phyloP scores from a whole-genome alignment of 2,329 filamentous ascomycete genomes.

The Sarocladiaceae sp. region DNA sequence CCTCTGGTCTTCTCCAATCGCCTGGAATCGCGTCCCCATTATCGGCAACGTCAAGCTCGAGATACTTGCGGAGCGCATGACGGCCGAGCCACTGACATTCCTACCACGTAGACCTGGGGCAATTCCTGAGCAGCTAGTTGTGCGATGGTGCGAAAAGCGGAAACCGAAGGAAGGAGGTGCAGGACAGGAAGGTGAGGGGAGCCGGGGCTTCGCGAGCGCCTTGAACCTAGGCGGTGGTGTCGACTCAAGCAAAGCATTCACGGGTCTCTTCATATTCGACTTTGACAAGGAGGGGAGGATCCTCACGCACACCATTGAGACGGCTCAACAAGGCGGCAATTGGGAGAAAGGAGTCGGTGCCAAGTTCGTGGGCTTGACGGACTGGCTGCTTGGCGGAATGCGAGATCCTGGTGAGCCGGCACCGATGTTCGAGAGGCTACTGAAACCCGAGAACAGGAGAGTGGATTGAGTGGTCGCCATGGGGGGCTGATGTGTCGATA shows the following conservation, averaged over 20 bases:
- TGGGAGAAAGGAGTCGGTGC: constrained; percentile 78
- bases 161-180: constrained; percentile 12
- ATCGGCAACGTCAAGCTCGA: constrained; percentile 84
- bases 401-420: constrained; percentile 24
- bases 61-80: constrained; percentile 86
- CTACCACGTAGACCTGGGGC: constrained; percentile 45
- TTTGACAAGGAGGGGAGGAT: constrained; percentile 86
- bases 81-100: constrained; percentile 47
- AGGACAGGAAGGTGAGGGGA: constrained; percentile 22
- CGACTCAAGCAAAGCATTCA: constrained; percentile 69
- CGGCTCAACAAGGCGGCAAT: constrained; percentile 74
- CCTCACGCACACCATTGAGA: constrained; percentile 85
- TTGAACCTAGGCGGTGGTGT: constrained; percentile 23
- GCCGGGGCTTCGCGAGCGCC: constrained; percentile 36
- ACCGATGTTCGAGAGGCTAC: constrained; percentile 28
- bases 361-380: constrained; percentile 83
- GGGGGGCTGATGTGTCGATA: not conserved
- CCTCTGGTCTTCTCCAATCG: constrained; percentile 90
- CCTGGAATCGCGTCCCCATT: constrained; percentile 88
- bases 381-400: constrained; percentile 85
- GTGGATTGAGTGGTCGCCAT: not conserved
- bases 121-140: constrained; percentile 73
- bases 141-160: constrained; percentile 67
- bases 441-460: not conserved
- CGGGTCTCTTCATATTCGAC: constrained; percentile 88